These are phyloP conservation scores for Boletellus ananas DNA, from an alignment of 768 basidiomycete genomes.

Conservation along the genomic window DNA sequence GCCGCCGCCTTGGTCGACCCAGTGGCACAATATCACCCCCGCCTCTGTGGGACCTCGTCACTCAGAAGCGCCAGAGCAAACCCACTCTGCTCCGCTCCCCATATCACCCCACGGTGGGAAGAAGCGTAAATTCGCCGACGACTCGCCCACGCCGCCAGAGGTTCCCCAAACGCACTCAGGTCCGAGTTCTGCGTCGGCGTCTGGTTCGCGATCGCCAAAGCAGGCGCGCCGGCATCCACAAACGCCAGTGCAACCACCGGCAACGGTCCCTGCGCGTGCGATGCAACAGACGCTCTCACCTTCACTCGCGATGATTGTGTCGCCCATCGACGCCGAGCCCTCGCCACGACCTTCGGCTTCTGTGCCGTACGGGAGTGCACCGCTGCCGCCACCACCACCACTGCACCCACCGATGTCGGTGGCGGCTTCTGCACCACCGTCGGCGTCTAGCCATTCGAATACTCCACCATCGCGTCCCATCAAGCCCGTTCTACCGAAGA, in stretches of 20 bases:
- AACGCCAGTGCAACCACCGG: constrained; percentile 28
- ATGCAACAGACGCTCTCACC: constrained; percentile 34
- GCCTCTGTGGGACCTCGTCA: constrained; percentile 13
- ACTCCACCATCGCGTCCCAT: constrained; percentile 29
- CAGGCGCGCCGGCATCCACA: constrained; percentile 33
- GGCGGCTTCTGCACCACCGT: background rate
- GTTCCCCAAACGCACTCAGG: constrained; percentile 6
- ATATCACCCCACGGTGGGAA: constrained; percentile 31
- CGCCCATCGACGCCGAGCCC: constrained; percentile 31
- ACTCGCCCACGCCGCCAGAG: constrained; percentile 28
- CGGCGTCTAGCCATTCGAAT: constrained; percentile 17
- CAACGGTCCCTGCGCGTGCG: constrained; percentile 25
- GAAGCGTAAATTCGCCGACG: constrained; percentile 34
- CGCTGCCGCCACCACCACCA: constrained; percentile 12
- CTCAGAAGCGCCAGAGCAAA: constrained; percentile 26
- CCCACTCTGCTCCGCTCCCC: constrained; percentile 11
- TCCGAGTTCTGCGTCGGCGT: constrained; percentile 11
- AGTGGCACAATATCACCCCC: constrained; percentile 25
- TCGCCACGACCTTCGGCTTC: constrained; percentile 32
- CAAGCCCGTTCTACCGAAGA: constrained; percentile 31
- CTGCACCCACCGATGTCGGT: background rate
- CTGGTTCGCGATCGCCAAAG: constrained; percentile 31
- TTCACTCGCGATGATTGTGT: constrained; percentile 35
- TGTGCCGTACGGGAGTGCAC: constrained; percentile 15
- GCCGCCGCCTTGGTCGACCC: constrained; percentile 33